Evolutionary conservation across 129 eudicot species (phyloP).

Genomic region (Arctium lappa): DNA sequence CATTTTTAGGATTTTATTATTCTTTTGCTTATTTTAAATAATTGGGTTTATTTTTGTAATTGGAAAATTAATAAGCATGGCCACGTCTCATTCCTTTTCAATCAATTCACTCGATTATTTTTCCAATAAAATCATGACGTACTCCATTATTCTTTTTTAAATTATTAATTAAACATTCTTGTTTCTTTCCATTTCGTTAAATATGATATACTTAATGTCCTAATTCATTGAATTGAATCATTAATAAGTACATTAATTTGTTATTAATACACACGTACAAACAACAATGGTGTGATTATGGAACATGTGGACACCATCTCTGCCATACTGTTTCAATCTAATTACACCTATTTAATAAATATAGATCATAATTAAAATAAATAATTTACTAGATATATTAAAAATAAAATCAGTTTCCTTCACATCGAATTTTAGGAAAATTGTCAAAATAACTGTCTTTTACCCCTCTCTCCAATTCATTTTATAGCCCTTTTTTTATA

Average conservation of each 20-base stretch:
- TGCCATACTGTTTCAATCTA: background rate
- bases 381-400: too few relatives aligned
- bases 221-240: conserved; percentile 16
- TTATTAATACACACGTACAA: background rate
- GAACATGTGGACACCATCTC: conserved; percentile 16
- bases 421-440: too few relatives aligned
- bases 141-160: conserved; percentile 2
- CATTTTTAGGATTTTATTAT: too few relatives aligned
- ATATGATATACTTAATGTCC: background rate
- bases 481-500: too few relatives aligned
- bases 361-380: background rate
- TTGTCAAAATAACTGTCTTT: too few relatives aligned
- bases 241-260: conserved; percentile 9
- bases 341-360: background rate
- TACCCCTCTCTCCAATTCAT: too few relatives aligned
- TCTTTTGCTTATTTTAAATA: too few relatives aligned
- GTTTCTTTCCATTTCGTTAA: background rate
- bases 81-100: conserved; percentile 21
- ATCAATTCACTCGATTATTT: background rate
- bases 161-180: conserved; percentile 23
- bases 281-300: background rate
- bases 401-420: too few relatives aligned
- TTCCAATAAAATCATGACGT: conserved; percentile 4
- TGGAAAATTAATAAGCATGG: background rate
- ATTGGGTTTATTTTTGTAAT: background rate